phyloP scores from a whole-genome alignment of 768 basidiomycete genomes.

The Gloeopeniophorella convolvens region DNA sequence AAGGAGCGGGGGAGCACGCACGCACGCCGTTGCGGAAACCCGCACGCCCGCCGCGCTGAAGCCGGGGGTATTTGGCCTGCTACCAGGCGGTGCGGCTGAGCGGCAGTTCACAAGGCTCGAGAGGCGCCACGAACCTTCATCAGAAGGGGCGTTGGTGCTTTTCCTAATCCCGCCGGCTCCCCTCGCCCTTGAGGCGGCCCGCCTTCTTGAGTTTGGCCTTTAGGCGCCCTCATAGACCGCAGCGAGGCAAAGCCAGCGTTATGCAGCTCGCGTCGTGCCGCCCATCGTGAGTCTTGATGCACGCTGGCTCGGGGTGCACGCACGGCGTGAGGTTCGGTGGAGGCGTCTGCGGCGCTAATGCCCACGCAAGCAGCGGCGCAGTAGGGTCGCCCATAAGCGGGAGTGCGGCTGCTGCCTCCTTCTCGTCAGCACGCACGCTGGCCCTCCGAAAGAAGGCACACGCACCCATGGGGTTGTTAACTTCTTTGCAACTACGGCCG shows the following conservation, averaged over 20 bases:
- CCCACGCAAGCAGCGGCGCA: slow-evolving; percentile 93
- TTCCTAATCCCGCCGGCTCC: slow-evolving; percentile 80
- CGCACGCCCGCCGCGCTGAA: no score
- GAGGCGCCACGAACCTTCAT: slow-evolving; percentile 61
- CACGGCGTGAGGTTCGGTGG: slow-evolving; percentile 94
- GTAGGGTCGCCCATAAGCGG: slow-evolving; percentile 87
- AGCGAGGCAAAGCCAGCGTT: slow-evolving; percentile 74
- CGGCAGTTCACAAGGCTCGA: neutral
- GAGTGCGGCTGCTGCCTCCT: slow-evolving; percentile 95
- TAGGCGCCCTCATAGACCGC: slow-evolving; percentile 96
- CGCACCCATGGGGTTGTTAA: slow-evolving; percentile 86
- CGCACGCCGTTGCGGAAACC: no score
- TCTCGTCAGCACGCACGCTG: neutral
- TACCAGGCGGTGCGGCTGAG: neutral
- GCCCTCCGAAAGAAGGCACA: slow-evolving; percentile 2
- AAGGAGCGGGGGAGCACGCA: no score
- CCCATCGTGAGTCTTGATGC: slow-evolving; percentile 93
- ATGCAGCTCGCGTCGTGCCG: slow-evolving; percentile 86
- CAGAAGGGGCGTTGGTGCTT: slow-evolving; percentile 96
- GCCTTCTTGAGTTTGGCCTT: slow-evolving; percentile 95
- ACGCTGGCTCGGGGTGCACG: slow-evolving; percentile 92
- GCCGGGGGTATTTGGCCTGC: slow-evolving; percentile 87
- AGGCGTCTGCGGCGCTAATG: slow-evolving; percentile 97
- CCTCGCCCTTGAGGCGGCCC: slow-evolving; percentile 78
- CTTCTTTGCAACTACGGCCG: slow-evolving; percentile 84